Conservation (phyloP, 352 stramenopile genomes). For the Phytophthora kernoviae region DNA sequence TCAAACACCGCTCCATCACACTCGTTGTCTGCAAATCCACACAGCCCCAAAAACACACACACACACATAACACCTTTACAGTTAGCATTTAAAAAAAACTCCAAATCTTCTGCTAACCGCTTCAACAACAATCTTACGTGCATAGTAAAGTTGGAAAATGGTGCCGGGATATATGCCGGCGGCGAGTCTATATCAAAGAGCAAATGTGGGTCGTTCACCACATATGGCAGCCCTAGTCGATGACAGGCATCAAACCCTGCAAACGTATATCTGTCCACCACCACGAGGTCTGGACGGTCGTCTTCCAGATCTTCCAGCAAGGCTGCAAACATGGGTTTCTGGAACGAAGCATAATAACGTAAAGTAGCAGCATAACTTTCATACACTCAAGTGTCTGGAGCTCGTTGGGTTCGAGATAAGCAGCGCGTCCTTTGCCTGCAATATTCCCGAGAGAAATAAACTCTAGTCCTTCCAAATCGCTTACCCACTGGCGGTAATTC, state of each 20-base stretch:
- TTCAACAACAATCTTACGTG: slow-evolving; percentile 43
- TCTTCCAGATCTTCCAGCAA: slow-evolving; percentile 68
- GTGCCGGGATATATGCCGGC: slow-evolving; percentile 77
- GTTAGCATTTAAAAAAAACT: slow-evolving; percentile 5
- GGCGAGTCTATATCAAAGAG: slow-evolving; percentile 87
- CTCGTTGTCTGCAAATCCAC: slow-evolving; percentile 55
- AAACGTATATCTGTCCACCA: slow-evolving; percentile 87
- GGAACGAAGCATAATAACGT: slow-evolving; percentile 79
- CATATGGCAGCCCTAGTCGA: slow-evolving; percentile 67
- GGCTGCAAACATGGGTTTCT: slow-evolving; percentile 70
- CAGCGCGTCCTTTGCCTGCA: slow-evolving; percentile 39
- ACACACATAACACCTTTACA: neutral
- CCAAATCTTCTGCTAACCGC: neutral
- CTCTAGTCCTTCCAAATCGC: slow-evolving; percentile 73
- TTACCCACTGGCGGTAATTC: slow-evolving; percentile 81
- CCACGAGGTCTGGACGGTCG: slow-evolving; percentile 67
- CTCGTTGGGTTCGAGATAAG: slow-evolving; percentile 33
- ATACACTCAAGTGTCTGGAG: slow-evolving; percentile 51
- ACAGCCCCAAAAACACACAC: slow-evolving; percentile 9
- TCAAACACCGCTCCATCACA: slow-evolving; percentile 79
- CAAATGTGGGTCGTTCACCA: slow-evolving; percentile 83
- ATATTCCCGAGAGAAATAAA: slow-evolving; percentile 82
- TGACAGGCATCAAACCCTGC: slow-evolving; percentile 75
- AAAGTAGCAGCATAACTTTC: slow-evolving; percentile 70
- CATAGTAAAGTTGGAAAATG: slow-evolving; percentile 84